These are phyloP conservation scores for Rhodosporidiobolus odoratus DNA, from an alignment of 768 basidiomycete species.

Conservation along the genomic window DNA sequence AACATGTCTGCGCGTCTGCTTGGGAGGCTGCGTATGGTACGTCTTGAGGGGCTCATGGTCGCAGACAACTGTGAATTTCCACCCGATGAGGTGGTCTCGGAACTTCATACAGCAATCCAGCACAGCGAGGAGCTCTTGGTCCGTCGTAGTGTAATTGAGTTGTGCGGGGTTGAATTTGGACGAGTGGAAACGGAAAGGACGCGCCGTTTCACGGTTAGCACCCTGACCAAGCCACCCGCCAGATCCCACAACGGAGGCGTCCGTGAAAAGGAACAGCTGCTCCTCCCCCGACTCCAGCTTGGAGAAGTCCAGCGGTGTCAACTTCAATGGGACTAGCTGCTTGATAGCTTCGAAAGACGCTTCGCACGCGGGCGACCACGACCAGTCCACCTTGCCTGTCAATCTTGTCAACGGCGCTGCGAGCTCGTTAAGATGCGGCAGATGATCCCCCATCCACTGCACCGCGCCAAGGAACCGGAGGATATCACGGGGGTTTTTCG, in stretches of 20 bases:
- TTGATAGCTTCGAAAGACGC: conserved; percentile 1
- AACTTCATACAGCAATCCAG: conserved; percentile 6
- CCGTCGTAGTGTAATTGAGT: conserved; percentile 13
- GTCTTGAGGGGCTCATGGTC: conserved; percentile 3
- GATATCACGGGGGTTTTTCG: conserved; percentile 6
- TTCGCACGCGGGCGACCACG: conserved; percentile 4
- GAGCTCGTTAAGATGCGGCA: conserved; percentile 4
- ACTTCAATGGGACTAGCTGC: not conserved
- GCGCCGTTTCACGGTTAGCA: not conserved
- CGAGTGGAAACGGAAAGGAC: conserved; percentile 19
- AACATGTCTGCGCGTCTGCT: not conserved
- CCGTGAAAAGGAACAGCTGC: conserved; percentile 11
- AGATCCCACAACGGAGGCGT: conserved; percentile 6
- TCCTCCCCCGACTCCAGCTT: not conserved
- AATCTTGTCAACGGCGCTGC: conserved; percentile 1
- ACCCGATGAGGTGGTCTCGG: not conserved
- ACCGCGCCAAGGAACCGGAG: conserved; percentile 13
- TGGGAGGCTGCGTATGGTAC: not conserved
- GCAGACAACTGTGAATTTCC: not conserved
- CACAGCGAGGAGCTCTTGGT: conserved; percentile 21
- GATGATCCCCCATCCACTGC: conserved; percentile 21
- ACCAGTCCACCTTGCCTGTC: conserved; percentile 20
- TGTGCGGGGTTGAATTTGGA: conserved; percentile 20
- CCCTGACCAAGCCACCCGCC: conserved; percentile 24
- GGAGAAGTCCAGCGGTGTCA: not conserved